These are phyloP conservation scores for Populus pruinosa DNA, from an alignment of 345 rosid species.

Conservation along the genomic window DNA sequence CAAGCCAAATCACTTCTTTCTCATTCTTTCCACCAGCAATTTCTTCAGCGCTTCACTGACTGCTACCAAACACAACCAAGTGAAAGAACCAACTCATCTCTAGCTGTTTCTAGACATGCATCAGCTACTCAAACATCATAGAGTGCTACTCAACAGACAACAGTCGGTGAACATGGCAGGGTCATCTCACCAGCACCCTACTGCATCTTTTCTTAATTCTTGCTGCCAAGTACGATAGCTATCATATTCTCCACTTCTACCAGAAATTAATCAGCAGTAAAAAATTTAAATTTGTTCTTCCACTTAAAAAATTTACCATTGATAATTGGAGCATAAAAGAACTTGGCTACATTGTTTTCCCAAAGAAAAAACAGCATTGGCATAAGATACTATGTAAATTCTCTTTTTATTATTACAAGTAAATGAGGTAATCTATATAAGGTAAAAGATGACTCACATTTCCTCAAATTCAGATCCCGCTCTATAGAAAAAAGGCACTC, in stretches of 20 bases:
- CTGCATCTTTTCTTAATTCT: background rate
- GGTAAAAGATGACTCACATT: conserved; percentile 57
- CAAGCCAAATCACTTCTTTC: background rate
- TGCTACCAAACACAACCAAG: background rate
- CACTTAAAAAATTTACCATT: background rate
- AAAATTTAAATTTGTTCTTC: background rate
- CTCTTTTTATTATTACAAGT: background rate
- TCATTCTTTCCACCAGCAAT: background rate
- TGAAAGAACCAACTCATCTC: background rate
- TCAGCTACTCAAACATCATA: background rate
- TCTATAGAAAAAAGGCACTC: conserved; percentile 96
- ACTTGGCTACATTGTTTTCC: background rate
- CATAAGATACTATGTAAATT: background rate
- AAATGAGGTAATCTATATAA: background rate
- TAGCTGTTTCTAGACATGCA: background rate
- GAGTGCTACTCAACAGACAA: background rate
- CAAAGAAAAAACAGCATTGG: background rate
- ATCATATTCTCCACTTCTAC: background rate
- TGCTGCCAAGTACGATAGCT: background rate
- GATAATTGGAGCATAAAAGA: background rate
- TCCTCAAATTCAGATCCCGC: conserved; percentile 99
- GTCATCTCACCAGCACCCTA: background rate
- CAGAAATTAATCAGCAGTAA: background rate
- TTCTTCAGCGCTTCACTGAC: background rate
- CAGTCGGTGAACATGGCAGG: background rate